Evolutionary conservation across 2,329 filamentous ascomycete genomes (phyloP).

Genomic region (Verticillium albo-atrum): DNA sequence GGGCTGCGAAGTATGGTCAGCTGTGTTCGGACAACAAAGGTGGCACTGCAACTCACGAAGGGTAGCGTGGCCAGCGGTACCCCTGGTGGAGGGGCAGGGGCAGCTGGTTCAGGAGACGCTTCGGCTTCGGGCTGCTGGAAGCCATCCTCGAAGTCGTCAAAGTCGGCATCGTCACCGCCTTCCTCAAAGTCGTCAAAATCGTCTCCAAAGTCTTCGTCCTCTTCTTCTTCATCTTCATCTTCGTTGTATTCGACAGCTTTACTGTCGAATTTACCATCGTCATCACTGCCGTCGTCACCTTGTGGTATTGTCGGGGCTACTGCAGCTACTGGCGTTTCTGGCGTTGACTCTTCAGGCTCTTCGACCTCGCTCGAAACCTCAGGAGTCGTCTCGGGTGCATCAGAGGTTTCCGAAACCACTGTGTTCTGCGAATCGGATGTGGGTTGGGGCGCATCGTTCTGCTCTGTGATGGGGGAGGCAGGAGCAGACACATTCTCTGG

Average conservation of each 20-base stretch:
- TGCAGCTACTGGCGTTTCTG: background rate
- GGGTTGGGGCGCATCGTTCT: background rate
- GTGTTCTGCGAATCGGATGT: background rate
- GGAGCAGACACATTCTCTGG: slow-evolving; percentile 5
- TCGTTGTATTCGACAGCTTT: slow-evolving; percentile 22
- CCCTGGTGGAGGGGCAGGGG: slow-evolving; percentile 22
- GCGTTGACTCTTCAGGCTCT: background rate
- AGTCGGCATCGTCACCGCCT: slow-evolving; percentile 50
- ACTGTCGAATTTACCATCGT: slow-evolving; percentile 13
- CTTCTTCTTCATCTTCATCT: slow-evolving; percentile 25
- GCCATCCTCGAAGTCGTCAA: slow-evolving; percentile 69
- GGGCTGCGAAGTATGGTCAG: slow-evolving; percentile 39
- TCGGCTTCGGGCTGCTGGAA: slow-evolving; percentile 55
- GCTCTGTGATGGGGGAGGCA: background rate
- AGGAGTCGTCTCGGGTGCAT: background rate
- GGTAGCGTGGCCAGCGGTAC: slow-evolving; percentile 35
- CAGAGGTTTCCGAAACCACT: background rate
- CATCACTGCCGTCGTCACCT: background rate
- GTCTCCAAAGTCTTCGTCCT: slow-evolving; percentile 49
- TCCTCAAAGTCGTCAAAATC: slow-evolving; percentile 62
- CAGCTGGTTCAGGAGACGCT: slow-evolving; percentile 19
- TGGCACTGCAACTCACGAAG: slow-evolving; percentile 30
- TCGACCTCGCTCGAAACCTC: background rate
- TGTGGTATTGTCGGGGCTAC: background rate
- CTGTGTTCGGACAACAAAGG: slow-evolving; percentile 3